Evolutionary conservation across 2,329 filamentous ascomycete species (phyloP).

Genomic region (Ophiostoma ulmi): DNA sequence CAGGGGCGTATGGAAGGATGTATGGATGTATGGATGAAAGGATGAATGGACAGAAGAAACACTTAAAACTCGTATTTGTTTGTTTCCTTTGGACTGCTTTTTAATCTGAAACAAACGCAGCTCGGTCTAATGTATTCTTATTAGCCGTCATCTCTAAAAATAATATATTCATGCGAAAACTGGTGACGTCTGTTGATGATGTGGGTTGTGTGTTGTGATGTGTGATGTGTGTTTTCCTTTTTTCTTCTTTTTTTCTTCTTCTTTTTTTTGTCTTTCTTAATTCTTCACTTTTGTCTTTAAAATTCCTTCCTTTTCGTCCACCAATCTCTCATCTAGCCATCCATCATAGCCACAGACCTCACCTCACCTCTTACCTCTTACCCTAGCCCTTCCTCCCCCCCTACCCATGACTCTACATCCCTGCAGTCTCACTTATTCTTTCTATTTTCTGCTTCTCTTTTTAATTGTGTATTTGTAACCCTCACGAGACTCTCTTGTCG

Average conservation of each 20-base stretch:
- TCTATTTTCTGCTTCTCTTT: not conserved
- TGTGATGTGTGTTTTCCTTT: not conserved
- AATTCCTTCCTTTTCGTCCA: not conserved
- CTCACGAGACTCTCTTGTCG: not conserved
- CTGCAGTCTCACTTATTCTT: not conserved
- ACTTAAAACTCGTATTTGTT: not conserved
- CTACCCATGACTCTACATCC: not conserved
- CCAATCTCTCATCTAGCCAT: too few species aligned
- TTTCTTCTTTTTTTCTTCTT: not conserved
- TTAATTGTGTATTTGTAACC: not conserved
- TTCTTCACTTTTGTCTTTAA: not conserved
- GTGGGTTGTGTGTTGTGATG: not conserved
- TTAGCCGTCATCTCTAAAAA: not conserved
- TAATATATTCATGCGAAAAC: not conserved
- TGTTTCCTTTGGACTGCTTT: not conserved
- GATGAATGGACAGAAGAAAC: not conserved
- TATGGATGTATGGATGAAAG: too few species aligned
- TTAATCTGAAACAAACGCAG: not conserved
- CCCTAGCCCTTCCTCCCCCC: too few species aligned
- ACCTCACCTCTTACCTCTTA: too few species aligned
- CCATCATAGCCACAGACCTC: too few species aligned
- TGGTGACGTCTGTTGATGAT: not conserved
- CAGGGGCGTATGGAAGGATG: too few species aligned
- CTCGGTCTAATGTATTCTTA: not conserved
- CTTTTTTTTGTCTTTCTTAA: not conserved